Percentiles rank a stretch among this genome's conserved stretches.
Conservation (phyloP, 768 basidiomycete genomes). For the Suillus variegatus region DNA sequence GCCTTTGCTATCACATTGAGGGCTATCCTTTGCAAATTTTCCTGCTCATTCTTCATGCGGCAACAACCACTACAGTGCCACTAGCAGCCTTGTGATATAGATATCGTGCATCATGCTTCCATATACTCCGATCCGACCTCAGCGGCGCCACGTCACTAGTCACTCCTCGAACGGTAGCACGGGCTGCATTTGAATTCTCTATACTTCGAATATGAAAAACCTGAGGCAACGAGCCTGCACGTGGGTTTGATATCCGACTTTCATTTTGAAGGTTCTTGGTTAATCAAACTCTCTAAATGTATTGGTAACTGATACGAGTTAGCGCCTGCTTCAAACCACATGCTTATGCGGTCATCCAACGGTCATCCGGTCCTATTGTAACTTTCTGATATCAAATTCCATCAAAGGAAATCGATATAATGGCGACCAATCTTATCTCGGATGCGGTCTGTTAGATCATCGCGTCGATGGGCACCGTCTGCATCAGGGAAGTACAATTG, state of each 20-base stretch:
- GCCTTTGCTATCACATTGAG: background rate
- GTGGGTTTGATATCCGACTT: background rate
- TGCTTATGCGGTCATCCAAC: background rate
- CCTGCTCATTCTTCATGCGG: background rate
- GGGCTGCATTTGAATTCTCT: background rate
- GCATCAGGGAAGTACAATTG: background rate
- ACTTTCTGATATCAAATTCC: background rate
- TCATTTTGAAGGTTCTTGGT: background rate
- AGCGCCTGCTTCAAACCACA: background rate
- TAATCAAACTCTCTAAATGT: background rate
- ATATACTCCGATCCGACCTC: background rate
- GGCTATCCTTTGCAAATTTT: background rate
- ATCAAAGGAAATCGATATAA: background rate
- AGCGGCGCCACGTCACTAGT: constrained; percentile 2
- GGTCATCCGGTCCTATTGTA: background rate
- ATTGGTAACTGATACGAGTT: background rate
- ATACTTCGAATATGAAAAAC: background rate
- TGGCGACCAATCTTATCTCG: background rate
- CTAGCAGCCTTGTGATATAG: background rate
- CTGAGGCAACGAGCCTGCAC: background rate
- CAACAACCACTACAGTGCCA: background rate
- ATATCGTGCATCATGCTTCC: background rate
- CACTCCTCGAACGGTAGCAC: background rate
- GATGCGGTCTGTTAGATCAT: background rate
- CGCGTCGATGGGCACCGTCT: background rate